phyloP scores from a whole-genome alignment of 2,329 filamentous ascomycete species.

The Zasmidium angulare region DNA sequence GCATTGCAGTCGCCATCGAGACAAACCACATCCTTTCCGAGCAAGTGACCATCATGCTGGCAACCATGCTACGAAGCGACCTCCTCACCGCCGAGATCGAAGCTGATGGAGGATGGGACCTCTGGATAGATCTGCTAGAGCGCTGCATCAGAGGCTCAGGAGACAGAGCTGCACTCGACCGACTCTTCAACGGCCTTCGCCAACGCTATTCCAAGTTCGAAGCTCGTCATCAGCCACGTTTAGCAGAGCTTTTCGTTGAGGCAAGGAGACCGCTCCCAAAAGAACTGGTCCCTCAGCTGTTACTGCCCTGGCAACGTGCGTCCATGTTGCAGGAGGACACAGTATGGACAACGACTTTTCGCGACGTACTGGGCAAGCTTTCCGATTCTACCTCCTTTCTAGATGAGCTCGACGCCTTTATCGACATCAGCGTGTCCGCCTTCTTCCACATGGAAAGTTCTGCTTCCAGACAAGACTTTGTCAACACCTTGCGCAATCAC shows the following conservation, averaged over 20 bases:
- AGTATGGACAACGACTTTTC: conserved; percentile 21
- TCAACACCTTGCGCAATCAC: conserved; percentile 16
- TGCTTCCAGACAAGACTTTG: conserved; percentile 18
- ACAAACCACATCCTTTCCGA: conserved; percentile 23
- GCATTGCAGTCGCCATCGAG: conserved; percentile 9
- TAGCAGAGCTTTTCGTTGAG: conserved; percentile 27
- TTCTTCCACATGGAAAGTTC: conserved; percentile 22
- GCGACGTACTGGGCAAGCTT: conserved; percentile 17
- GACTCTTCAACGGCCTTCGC: conserved; percentile 16
- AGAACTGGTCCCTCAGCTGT: conserved; percentile 15
- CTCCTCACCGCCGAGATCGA: conserved; percentile 11
- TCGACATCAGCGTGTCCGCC: conserved; percentile 20
- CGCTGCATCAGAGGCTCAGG: conserved; percentile 11
- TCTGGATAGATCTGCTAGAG: conserved; percentile 18
- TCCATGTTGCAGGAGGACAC: conserved; percentile 24
- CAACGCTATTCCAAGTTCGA: conserved; percentile 18
- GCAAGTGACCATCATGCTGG: conserved; percentile 19
- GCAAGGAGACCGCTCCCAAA: conserved; percentile 20
- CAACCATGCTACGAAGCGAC: conserved; percentile 17
- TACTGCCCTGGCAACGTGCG: conserved; percentile 22
- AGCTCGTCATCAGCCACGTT: conserved; percentile 19
- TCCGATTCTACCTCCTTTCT: conserved; percentile 19
- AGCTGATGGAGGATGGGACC: conserved; percentile 15
- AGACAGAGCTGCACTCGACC: conserved; percentile 16
- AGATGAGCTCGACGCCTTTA: conserved; percentile 21